Conservation (phyloP, 2,329 filamentous ascomycete species). For the Chalara sp. region DNA sequence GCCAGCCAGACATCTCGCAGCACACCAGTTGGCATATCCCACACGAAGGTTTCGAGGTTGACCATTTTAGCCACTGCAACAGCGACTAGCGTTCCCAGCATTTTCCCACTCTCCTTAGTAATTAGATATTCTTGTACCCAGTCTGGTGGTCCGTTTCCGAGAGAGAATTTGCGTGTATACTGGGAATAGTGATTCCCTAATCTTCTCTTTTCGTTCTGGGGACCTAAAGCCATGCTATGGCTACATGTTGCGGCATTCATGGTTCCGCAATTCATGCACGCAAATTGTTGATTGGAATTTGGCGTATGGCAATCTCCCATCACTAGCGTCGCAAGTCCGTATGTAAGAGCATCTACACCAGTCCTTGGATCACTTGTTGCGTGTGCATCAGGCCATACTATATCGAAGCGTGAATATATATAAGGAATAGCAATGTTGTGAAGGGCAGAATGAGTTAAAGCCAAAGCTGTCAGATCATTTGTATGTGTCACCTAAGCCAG, state of each 20-base stretch:
- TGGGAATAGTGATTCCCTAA: constrained; percentile 71
- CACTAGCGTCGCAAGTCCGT: constrained; percentile 72
- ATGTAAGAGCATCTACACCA: constrained; percentile 76
- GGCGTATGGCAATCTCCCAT: constrained; percentile 56
- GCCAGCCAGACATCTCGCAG: constrained; percentile 76
- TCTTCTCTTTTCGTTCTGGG: constrained; percentile 31
- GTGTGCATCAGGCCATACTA: constrained; percentile 75
- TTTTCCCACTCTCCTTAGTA: constrained; percentile 77
- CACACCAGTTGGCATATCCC: constrained; percentile 86
- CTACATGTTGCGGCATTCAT: constrained; percentile 19
- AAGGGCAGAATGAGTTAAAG: constrained; percentile 70
- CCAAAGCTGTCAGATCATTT: constrained; percentile 73
- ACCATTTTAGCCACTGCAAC: constrained; percentile 75
- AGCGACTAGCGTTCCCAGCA: constrained; percentile 78
- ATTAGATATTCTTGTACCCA: constrained; percentile 81
- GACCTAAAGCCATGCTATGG: constrained; percentile 14
- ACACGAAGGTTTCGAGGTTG: constrained; percentile 74
- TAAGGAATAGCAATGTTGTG: constrained; percentile 69
- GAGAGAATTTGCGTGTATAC: constrained; percentile 74
- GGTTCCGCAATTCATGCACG: constrained; percentile 27
- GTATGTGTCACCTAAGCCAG: constrained; percentile 62
- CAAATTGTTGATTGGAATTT: constrained; percentile 13
- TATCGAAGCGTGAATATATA: constrained; percentile 82
- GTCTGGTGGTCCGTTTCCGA: constrained; percentile 72
- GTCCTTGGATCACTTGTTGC: constrained; percentile 57